Conservation (phyloP, 805 yeast genomes). For the Metschnikowia lochheadii region DNA sequence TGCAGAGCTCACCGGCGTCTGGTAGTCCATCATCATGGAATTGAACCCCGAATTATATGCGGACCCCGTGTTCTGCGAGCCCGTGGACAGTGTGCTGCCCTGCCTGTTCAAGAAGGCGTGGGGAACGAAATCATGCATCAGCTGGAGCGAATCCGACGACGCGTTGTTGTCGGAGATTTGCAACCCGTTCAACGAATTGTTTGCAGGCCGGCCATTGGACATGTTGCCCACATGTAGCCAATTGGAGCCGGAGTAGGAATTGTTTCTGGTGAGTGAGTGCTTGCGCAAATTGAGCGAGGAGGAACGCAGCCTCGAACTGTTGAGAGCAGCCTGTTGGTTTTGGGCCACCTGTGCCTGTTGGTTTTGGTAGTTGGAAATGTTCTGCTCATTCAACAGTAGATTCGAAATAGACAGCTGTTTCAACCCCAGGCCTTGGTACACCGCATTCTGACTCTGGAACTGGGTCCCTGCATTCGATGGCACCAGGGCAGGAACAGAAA, state of each 20-base stretch:
- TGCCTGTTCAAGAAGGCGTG: constrained; percentile 32
- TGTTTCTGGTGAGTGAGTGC: constrained; percentile 42
- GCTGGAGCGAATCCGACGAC: constrained; percentile 41
- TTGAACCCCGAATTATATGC: constrained; percentile 20
- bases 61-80: constrained; percentile 12
- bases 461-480: background rate
- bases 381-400: constrained; percentile 38
- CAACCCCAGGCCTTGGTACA: constrained; percentile 20
- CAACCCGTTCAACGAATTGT: constrained; percentile 19
- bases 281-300: constrained; percentile 37
- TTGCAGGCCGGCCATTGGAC: constrained; percentile 21
- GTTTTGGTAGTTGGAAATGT: constrained; percentile 28
- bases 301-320: constrained; percentile 29
- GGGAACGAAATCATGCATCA: constrained; percentile 43
- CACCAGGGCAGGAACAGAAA: constrained; percentile 10
- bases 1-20: constrained; percentile 35
- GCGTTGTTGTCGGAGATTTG: constrained; percentile 21
- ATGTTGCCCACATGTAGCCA: constrained; percentile 46
- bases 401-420: constrained; percentile 39
- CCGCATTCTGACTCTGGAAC: constrained; percentile 6
- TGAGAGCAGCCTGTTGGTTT: constrained; percentile 11
- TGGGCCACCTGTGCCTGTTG: constrained; percentile 5
- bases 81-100: constrained; percentile 20
- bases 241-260: constrained; percentile 31
- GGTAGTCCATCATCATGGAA: constrained; percentile 39